These are phyloP conservation scores for Kregervanrija delftensis DNA, from an alignment of 805 yeast genomes.

Conservation along the genomic window DNA sequence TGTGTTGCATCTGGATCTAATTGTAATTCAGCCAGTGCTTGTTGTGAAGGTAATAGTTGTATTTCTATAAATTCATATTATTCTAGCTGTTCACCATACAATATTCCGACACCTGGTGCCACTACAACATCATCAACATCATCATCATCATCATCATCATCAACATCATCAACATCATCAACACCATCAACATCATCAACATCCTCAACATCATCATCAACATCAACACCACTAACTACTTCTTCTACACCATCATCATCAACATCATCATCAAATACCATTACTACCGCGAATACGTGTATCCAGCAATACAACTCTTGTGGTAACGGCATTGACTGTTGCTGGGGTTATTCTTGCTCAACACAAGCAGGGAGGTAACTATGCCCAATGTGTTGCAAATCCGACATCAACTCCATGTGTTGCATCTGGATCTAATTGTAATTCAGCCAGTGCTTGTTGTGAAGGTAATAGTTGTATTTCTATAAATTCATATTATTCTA, in stretches of 20 bases:
- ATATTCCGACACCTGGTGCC: not conserved
- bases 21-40: not conserved
- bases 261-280: not conserved
- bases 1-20: not conserved
- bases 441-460: not conserved
- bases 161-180: not conserved
- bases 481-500: not conserved
- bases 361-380: too few species aligned
- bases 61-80: not conserved
- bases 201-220: conserved; percentile 1
- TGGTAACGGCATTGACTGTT: too few species aligned
- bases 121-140: not conserved
- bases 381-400: too few species aligned
- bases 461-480: not conserved
- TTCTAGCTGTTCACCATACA: not conserved
- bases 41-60: not conserved
- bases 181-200: conserved; percentile 2
- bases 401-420: not conserved
- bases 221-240: conserved; percentile 1
- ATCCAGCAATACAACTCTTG: not conserved
- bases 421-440: not conserved
- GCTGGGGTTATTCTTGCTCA: too few species aligned
- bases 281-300: not conserved
- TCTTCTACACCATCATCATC: not conserved
- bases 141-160: not conserved